Evolutionary conservation across 495 filamentous ascomycete genomes (phyloP).

Genomic region (Neurospora sp.): DNA sequence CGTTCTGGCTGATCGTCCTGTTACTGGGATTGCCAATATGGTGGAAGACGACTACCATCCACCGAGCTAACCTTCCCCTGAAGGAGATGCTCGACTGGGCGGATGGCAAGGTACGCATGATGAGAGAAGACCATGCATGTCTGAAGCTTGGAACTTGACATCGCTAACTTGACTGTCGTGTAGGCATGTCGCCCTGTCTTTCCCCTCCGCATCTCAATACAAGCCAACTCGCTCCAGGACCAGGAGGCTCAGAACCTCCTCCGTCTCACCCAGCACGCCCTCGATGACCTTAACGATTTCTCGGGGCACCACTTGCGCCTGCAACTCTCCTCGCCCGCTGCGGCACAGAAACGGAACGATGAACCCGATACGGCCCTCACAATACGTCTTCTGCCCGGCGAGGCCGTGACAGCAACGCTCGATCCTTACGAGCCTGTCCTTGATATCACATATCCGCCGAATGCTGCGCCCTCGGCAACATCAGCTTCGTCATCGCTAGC

Average conservation of each 20-base stretch:
- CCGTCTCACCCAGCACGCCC: conserved; percentile 75
- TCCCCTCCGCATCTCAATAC: conserved; percentile 70
- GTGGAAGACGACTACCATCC: conserved; percentile 93
- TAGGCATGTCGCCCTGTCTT: conserved; percentile 84
- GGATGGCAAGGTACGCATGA: conserved; percentile 64
- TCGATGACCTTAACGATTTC: conserved; percentile 88
- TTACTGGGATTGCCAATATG: conserved; percentile 87
- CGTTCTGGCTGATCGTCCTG: conserved; percentile 85
- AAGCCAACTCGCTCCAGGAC: conserved; percentile 55
- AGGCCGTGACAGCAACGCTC: conserved; percentile 50
- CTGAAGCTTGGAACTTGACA: neutral
- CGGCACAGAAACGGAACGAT: conserved; percentile 8
- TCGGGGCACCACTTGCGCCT: conserved; percentile 81
- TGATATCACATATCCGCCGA: conserved; percentile 70
- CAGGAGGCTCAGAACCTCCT: conserved; percentile 68
- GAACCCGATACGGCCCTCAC: conserved; percentile 52
- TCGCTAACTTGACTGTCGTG: neutral
- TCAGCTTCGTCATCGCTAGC: conserved; percentile 67
- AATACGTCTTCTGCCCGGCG: conserved; percentile 57
- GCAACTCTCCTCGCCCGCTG: conserved; percentile 43
- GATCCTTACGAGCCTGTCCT: conserved; percentile 60
- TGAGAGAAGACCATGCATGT: neutral
- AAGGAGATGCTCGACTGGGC: conserved; percentile 88
- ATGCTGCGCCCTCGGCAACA: conserved; percentile 57
- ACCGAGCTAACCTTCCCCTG: conserved; percentile 76